Percentiles rank a stretch among this genome's conserved stretches.
These are phyloP conservation scores for Yarrowia galli DNA, from an alignment of 1,139 yeast species.

Conservation along the genomic window DNA sequence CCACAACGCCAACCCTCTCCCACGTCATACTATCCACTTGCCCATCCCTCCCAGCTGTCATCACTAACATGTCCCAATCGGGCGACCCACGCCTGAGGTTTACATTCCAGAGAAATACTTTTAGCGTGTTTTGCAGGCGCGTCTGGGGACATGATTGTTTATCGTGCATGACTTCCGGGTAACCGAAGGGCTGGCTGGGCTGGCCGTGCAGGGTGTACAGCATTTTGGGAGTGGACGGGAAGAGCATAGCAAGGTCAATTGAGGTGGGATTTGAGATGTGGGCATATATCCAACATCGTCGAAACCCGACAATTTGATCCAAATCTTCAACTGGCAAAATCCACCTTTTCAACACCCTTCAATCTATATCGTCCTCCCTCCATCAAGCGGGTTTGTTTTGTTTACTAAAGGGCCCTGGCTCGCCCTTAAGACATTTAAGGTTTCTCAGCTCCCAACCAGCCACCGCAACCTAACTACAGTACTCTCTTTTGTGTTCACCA, in stretches of 20 bases:
- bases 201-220: no score
- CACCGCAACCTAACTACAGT: constrained; percentile 33
- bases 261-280: neutral
- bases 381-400: no score
- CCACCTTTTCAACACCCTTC: neutral
- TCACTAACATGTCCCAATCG: constrained; percentile 12
- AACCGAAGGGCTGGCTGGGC: neutral
- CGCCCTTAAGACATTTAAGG: neutral
- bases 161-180: constrained; percentile 33
- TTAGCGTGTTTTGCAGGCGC: constrained; percentile 36
- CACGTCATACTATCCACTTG: no score
- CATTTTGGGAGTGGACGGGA: neutral
- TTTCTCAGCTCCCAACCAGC: constrained; percentile 11
- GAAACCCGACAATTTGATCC: no score
- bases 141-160: constrained; percentile 31
- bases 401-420: constrained; percentile 1
- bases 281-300: no score
- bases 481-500: no score
- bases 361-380: no score
- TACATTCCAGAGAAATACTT: constrained; percentile 7
- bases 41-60: neutral
- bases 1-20: no score
- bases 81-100: neutral
- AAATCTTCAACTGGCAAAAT: no score
- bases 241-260: neutral